Evolutionary conservation across 2,329 filamentous ascomycete species (phyloP), one percentile per base, ranked within the genome.

Genomic region (Pseudogymnoascus sp.): DNA sequence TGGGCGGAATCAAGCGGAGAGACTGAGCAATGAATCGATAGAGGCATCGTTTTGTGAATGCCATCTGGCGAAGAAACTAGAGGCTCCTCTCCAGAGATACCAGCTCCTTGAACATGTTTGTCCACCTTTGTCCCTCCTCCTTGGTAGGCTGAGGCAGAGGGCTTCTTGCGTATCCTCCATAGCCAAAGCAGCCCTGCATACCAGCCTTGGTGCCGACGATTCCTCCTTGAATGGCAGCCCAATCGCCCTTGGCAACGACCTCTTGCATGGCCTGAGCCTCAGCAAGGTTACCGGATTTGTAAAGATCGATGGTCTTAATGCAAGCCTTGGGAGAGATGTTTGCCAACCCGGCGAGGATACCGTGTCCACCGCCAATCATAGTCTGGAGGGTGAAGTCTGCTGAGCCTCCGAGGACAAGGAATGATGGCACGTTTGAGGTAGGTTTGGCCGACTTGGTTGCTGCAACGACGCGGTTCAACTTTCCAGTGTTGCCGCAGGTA

Each of bases 401-500:
- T 60, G 85, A 88, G 63, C 89, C 89, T 45, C 87, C 88, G 69
- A 88, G 83, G 65, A 87, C 87, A 72, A 89, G 80, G 78, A 91
- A 91, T 21, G 77, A 77, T n/a, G 71, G 71, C 3, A 68, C 60
- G 79, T 70, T 81, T 72, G n/a, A 86, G 78, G 68, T 80, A 80
- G 36, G 81, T 77, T 47, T 81, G 79, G 65, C 83, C 79, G 61
- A 78, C 81, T 60, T 87, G 77, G 71, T 83, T 78, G 63, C 83
- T 75, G 80, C 79, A 6, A 80, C 82, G 60, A 84, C 75, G 68
- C 83, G 74, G 69, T 81, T 80, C 65, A 86, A 76, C 72, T 86
- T 86, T 60, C 83, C 83, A 21, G 82, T 84, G 79, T 91, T 96
- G 69, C 90, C 91, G 74, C 91, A 96, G 42, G 91, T 96, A 80